Base-by-base conservation (phyloP, 176 grass and related monocot genomes). In the Oryza nivara region DNA sequence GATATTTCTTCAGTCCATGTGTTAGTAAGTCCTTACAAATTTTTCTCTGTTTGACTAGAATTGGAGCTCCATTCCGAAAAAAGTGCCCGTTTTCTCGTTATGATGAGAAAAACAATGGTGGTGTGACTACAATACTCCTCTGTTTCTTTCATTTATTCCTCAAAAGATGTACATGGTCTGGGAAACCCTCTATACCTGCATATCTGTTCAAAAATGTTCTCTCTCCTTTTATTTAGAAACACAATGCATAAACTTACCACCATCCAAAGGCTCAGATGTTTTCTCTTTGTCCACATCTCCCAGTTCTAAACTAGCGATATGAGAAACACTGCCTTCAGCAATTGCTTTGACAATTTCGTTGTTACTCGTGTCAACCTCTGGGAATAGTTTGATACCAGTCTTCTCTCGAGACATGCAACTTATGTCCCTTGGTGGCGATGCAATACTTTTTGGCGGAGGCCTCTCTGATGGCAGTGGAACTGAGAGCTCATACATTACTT, bases 391-490 rank as follows among this genome's bases (percentile, higher is more conserved):
- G 4, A 63, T 23, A 23, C 20, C 4, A 63, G 13, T 63, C 58
- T 63, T 63, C 11, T 43, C 46, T 66, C 23, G 75, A 89, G 78
- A 80, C 63, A 30, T 80, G 61, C 11, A 63, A 76, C 7, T 60
- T 76, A 43, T 75, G 69, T 86, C 83, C 69, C 13, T 88, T 86
- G 76, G 68, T 60, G 48, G 66, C 15, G n/a, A 63, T 23, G 36
- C 45, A 75, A 20, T 26, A 79, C 58, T 89, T 75, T 83, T 70
- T 23, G 86, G 36, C 69, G 74, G 58, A 48, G 79, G 4, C 72
- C 66, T 85, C 86, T 90, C 82, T 65, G 96, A 76, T 82, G 91
- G 83, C 77, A 95, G 77, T 20, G 91, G 19, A 17, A 90, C 41
- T 65, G 84, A 90, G 74, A 98, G 78, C 58, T 90, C 89, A 43